These are phyloP conservation scores for Bothriochloa decipiens DNA, from an alignment of 176 grass and related monocot genomes.

Conservation along the genomic window DNA sequence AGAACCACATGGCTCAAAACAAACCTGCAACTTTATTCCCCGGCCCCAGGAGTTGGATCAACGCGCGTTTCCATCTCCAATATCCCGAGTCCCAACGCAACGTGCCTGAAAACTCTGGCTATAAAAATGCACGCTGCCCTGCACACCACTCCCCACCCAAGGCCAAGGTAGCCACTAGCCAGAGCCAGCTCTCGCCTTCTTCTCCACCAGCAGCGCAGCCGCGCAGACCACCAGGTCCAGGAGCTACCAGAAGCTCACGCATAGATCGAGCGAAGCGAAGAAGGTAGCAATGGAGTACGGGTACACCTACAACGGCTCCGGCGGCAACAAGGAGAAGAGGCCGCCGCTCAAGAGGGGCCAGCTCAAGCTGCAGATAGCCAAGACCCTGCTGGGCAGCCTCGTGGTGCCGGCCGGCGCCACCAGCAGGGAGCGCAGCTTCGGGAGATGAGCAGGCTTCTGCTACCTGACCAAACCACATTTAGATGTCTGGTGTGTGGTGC, in stretches of 20 bases:
- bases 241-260: constrained; percentile 18
- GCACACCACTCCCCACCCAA: not conserved
- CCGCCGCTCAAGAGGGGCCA: constrained; percentile 60
- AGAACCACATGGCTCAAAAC: constrained; percentile 19
- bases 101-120: constrained; percentile 8
- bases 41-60: not conserved
- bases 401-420: constrained; percentile 19
- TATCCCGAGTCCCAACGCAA: not conserved
- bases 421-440: constrained; percentile 38
- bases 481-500: not conserved
- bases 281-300: constrained; percentile 42
- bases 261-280: not conserved
- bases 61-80: constrained; percentile 5
- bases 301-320: constrained; percentile 31
- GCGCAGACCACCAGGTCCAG: not conserved
- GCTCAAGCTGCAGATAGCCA: constrained; percentile 56
- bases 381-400: constrained; percentile 32
- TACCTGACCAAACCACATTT: not conserved
- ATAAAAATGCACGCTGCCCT: constrained; percentile 38
- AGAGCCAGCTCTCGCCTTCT: constrained; percentile 10
- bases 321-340: constrained; percentile 43
- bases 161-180: constrained; percentile 4
- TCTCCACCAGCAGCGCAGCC: constrained; percentile 1
- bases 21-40: constrained; percentile 27
- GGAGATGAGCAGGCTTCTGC: constrained; percentile 12